These are phyloP conservation scores for Arthroderma sp. DNA, from an alignment of 2,329 filamentous ascomycete species.

Conservation along the genomic window DNA sequence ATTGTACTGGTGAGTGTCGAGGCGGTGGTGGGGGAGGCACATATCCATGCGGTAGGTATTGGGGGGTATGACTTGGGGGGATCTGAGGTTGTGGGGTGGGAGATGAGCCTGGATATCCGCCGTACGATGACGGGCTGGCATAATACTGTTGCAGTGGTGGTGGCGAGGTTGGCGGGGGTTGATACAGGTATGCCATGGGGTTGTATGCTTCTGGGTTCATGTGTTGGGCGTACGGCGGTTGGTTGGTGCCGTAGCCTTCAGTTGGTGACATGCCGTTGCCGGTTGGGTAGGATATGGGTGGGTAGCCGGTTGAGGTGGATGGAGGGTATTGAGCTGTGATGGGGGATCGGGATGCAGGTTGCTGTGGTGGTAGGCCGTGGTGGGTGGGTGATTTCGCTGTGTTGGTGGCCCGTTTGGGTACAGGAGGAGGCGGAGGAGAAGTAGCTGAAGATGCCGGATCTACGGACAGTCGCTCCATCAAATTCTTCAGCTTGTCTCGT, in stretches of 20 bases:
- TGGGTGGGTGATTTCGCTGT: constrained; percentile 13
- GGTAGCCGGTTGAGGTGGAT: neutral
- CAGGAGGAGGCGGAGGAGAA: constrained; percentile 23
- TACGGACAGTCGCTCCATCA: constrained; percentile 95
- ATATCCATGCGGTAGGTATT: constrained; percentile 49
- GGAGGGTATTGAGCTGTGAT: neutral
- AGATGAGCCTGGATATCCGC: constrained; percentile 26
- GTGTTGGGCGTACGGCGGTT: constrained; percentile 17
- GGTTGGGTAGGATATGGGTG: neutral
- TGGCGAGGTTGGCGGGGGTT: constrained; percentile 31
- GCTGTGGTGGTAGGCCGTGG: neutral
- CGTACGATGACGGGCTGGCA: constrained; percentile 25
- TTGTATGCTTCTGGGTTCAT: constrained; percentile 37
- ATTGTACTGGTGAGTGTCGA: constrained; percentile 43
- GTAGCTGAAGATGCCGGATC: constrained; percentile 42
- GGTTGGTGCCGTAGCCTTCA: constrained; percentile 19
- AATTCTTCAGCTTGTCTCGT: constrained; percentile 66
- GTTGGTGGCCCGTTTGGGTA: constrained; percentile 28
- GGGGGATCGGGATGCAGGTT: neutral
- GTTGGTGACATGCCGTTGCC: constrained; percentile 19
- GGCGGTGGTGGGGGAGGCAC: constrained; percentile 57
- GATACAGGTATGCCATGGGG: constrained; percentile 40
- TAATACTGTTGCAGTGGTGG: constrained; percentile 32
- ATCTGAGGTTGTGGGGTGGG: constrained; percentile 16
- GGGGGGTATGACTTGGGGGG: constrained; percentile 27